Percentiles rank a stretch among this genome's conserved stretches.
phyloP scores from a whole-genome alignment of 805 yeast species.

The Diddensiella transvaalensis region DNA sequence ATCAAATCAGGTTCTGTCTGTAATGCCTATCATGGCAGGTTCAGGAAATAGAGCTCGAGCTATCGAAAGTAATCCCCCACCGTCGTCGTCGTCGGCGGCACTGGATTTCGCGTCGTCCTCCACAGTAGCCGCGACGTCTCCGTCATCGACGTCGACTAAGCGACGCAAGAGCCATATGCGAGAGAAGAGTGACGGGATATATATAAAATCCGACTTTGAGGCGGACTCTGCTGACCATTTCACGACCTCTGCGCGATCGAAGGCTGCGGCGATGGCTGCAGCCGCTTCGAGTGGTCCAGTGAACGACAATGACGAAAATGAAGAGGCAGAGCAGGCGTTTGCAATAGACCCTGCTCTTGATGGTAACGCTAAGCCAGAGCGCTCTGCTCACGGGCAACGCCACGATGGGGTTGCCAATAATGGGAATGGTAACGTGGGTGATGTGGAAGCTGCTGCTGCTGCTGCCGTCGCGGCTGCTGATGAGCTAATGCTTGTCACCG shows the following conservation, averaged over 20 bases:
- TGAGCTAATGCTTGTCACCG: not conserved
- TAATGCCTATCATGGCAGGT: no score
- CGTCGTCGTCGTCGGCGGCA: not conserved
- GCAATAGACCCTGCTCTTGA: conserved; percentile 1
- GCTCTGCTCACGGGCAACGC: no score
- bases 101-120: not conserved
- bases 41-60: not conserved
- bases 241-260: not conserved
- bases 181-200: not conserved
- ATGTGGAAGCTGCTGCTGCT: not conserved
- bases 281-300: not conserved
- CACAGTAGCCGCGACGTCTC: no score
- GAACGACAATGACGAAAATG: not conserved
- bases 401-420: not conserved
- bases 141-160: not conserved
- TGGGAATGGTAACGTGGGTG: not conserved
- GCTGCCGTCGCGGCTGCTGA: not conserved
- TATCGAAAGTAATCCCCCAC: not conserved
- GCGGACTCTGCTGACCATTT: not conserved
- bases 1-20: no score
- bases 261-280: conserved; percentile 12
- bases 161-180: not conserved
- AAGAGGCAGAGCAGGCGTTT: no score
- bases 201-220: not conserved
- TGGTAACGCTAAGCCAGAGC: no score